Conservation (phyloP, 148 eudicot genomes). For the Fallopia convolvulus region DNA sequence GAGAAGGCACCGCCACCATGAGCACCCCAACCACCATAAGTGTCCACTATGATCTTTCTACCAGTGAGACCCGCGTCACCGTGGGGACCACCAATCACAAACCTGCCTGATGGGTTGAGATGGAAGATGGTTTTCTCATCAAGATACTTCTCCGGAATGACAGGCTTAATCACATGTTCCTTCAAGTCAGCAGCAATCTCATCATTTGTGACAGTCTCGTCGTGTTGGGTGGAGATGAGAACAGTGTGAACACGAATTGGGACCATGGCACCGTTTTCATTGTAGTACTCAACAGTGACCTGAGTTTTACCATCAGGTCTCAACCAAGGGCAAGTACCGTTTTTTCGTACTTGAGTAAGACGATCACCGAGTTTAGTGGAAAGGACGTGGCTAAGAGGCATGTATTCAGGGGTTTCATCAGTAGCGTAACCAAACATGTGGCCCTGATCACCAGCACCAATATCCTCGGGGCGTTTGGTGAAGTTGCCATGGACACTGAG, state of each 20-base stretch:
- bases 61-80: constrained; percentile 50
- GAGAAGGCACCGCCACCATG: constrained; percentile 52
- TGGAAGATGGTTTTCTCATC: constrained; percentile 55
- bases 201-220: constrained; percentile 37
- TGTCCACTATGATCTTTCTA: constrained; percentile 46
- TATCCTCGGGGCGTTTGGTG: constrained; percentile 34
- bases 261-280: constrained; percentile 38
- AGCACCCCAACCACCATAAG: constrained; percentile 49
- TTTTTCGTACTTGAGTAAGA: constrained; percentile 33
- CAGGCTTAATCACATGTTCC: constrained; percentile 42
- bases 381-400: constrained; percentile 44
- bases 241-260: constrained; percentile 36
- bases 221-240: constrained; percentile 43
- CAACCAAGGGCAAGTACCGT: constrained; percentile 35
- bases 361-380: constrained; percentile 32
- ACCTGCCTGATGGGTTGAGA: constrained; percentile 47
- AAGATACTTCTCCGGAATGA: constrained; percentile 44
- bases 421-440: constrained; percentile 52
- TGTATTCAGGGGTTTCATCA: constrained; percentile 43
- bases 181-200: constrained; percentile 28
- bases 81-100: constrained; percentile 45
- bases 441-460: constrained; percentile 37
- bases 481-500: constrained; percentile 37
- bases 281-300: constrained; percentile 34
- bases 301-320: constrained; percentile 44